Conservation (phyloP, 805 yeast species). For the Pichia rugopelliculosa region DNA sequence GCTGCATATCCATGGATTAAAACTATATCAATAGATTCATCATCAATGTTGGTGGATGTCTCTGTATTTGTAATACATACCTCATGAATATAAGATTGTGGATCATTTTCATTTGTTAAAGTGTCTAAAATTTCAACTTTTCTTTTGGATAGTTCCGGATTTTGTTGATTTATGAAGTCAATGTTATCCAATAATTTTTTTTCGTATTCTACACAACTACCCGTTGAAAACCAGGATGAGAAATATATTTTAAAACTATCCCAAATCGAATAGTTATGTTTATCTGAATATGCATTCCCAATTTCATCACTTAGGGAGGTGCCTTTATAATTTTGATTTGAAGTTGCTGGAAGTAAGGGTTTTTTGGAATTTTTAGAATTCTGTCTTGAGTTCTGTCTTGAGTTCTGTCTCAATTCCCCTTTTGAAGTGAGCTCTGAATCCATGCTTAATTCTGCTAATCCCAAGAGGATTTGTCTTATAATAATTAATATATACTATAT, state of each 20-base stretch:
- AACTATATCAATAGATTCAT: conserved; percentile 34
- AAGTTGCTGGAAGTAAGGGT: too few relatives aligned
- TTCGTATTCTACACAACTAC: neutral
- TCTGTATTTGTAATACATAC: conserved; percentile 38
- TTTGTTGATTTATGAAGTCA: neutral
- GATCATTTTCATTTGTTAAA: conserved; percentile 36
- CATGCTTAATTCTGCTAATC: too few relatives aligned
- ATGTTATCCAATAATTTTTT: neutral
- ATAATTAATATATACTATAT: too few relatives aligned
- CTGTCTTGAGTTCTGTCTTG: neutral
- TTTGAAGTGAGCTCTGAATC: too few relatives aligned
- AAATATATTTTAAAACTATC: neutral
- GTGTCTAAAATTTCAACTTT: conserved; percentile 39
- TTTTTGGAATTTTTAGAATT: neutral
- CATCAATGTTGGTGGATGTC: neutral
- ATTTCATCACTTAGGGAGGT: neutral
- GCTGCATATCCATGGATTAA: conserved; percentile 92
- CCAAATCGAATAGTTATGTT: neutral
- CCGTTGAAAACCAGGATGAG: neutral
- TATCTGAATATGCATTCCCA: neutral
- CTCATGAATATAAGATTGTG: conserved; percentile 58
- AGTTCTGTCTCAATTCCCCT: too few relatives aligned
- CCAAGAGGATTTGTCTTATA: too few relatives aligned
- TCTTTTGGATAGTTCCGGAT: conserved; percentile 19
- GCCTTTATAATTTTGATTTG: neutral